Evolutionary conservation across 805 yeast genomes (phyloP).

Genomic region (Torulaspora delbrueckii): DNA sequence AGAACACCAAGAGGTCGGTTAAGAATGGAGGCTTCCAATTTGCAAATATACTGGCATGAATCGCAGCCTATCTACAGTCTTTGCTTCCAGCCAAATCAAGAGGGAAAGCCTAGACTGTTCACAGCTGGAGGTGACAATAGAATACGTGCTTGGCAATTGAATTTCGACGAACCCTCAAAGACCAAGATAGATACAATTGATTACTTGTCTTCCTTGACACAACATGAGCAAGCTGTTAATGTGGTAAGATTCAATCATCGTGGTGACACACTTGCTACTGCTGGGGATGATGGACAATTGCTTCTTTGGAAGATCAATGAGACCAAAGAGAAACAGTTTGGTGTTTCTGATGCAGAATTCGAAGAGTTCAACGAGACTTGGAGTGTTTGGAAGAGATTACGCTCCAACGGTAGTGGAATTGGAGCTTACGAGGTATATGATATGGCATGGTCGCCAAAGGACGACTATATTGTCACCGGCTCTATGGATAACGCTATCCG

Average conservation of each 20-base stretch:
- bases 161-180: conserved; percentile 22
- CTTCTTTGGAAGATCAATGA: conserved; percentile 70
- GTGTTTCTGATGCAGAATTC: conserved; percentile 39
- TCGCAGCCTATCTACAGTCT: conserved; percentile 69
- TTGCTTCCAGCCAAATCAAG: conserved; percentile 51
- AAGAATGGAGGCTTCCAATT: conserved; percentile 23
- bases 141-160: conserved; percentile 55
- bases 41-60: conserved; percentile 44
- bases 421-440: conserved; percentile 81
- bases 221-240: conserved; percentile 93
- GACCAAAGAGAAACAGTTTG: conserved; percentile 54
- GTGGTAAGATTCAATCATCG: conserved; percentile 70
- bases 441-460: conserved; percentile 87
- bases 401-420: conserved; percentile 49
- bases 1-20: neutral
- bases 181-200: conserved; percentile 47
- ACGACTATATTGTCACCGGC: conserved; percentile 72
- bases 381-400: conserved; percentile 45
- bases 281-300: conserved; percentile 92
- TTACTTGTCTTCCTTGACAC: conserved; percentile 73
- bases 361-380: conserved; percentile 69
- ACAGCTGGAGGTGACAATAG: conserved; percentile 96
- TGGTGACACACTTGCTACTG: conserved; percentile 75
- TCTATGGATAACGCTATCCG: conserved; percentile 85
- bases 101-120: conserved; percentile 48